Percentiles rank a stretch among this genome's conserved stretches.
Conservation (phyloP, 2,329 filamentous ascomycete species). For the Penicillium sp. region DNA sequence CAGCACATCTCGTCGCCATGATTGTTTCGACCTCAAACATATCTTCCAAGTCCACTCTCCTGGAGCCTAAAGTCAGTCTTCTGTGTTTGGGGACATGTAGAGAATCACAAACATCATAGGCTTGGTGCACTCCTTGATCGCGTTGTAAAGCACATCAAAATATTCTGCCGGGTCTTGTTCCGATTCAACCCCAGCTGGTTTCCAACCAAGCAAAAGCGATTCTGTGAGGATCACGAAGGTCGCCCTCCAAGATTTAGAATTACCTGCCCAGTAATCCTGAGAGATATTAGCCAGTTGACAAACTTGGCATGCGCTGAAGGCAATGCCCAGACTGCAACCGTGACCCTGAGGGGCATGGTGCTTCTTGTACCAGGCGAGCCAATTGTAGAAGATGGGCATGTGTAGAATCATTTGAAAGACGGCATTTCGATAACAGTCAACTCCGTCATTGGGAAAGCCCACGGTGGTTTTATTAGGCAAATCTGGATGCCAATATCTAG, state of each 20-base stretch:
- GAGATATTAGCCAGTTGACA: constrained; percentile 18
- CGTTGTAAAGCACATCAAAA: neutral
- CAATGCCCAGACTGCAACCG: neutral
- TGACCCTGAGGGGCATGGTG: constrained; percentile 3
- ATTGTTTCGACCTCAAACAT: neutral
- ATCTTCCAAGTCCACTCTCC: constrained; percentile 1
- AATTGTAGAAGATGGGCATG: constrained; percentile 25
- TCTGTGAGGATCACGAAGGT: neutral
- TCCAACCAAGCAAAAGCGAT: neutral
- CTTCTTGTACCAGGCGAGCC: constrained; percentile 8
- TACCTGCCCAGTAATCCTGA: constrained; percentile 18
- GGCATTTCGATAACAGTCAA: constrained; percentile 30
- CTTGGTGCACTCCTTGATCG: neutral
- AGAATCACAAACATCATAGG: constrained; percentile 1
- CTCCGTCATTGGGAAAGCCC: constrained; percentile 2
- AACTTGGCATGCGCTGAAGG: neutral
- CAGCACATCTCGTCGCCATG: neutral
- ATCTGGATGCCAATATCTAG: neutral
- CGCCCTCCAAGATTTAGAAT: neutral
- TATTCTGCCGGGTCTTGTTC: constrained; percentile 15
- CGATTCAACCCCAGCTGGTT: neutral
- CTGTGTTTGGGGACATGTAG: neutral
- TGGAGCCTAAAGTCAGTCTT: constrained; percentile 4
- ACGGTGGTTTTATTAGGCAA: neutral
- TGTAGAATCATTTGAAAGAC: constrained; percentile 26